Evolutionary conservation across 2,329 filamentous ascomycete genomes (phyloP), one percentile per base, ranked within the genome.

Genomic region (Elsinoe australis): DNA sequence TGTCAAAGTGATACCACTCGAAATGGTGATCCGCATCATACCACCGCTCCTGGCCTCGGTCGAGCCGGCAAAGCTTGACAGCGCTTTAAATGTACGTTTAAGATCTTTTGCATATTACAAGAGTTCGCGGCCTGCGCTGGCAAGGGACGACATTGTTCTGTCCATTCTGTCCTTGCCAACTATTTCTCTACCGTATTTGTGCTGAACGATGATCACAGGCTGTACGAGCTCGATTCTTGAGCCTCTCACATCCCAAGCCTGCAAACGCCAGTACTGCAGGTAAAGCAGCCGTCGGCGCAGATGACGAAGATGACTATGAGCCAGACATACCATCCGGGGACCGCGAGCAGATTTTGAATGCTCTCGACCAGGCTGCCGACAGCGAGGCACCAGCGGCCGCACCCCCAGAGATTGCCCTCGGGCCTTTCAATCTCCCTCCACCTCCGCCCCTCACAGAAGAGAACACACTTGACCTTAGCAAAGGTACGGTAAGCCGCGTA

Each of bases 251-350:
- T 49, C 52, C 57, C 14, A 56, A 57, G 22, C 55, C 61, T 15
- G 54, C 52, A 45, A 49, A 53, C 19, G 56, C 61, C 15, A 31
- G 57, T 22, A 55, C 55, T 52, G 51, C 64, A 56, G 55, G 64
- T 52, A 49, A 57, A 54, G 55, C 63, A 55, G 57, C 61, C 41
- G 53, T 56, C 17, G 55, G 56, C 12, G 80, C 85, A 3, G 80
- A 84, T 5, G 88, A 94, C 33, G 89, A 95, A 15, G 87, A 94
- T 55, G 87, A 95, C 57, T 95, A 95, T 60, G 90, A 95, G 59
- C 89, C 90, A 0, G 85, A 94, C 59, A 88, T 87, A 56, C 80
- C 83, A 51, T 76, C 83, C 6, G 79, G 80, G 28, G 81, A 87
- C 55, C 79, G 79, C 1, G 84, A 88, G 58, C 85, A 90, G 59